Conservation (phyloP, 306 rosid species). For the Delonix regia region DNA sequence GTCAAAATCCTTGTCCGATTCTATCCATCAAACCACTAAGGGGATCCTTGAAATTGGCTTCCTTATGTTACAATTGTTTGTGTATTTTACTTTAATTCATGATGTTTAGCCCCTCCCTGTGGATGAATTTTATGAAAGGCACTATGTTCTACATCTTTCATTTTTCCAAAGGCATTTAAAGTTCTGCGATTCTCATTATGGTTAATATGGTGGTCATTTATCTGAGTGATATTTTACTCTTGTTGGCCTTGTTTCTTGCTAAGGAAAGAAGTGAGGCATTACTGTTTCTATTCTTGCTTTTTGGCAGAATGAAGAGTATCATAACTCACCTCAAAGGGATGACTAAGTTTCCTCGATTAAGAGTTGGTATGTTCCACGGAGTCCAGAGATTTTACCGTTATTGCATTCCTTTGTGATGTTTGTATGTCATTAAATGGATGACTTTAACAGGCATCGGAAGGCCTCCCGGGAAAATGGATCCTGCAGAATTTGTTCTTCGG, state of each 20-base stretch:
- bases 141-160: background rate
- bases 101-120: background rate
- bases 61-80: background rate
- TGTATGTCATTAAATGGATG: slow-evolving; percentile 26
- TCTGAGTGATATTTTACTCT: background rate
- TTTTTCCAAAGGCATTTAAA: background rate
- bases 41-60: background rate
- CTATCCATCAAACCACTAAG: background rate
- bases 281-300: slow-evolving; percentile 29
- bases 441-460: slow-evolving; percentile 52
- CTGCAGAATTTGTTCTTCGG: slow-evolving; percentile 77
- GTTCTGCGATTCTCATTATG: background rate
- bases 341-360: slow-evolving; percentile 75
- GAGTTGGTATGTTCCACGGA: slow-evolving; percentile 59
- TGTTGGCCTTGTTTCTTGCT: slow-evolving; percentile 31
- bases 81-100: background rate
- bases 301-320: slow-evolving; percentile 83
- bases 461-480: slow-evolving; percentile 68
- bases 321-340: slow-evolving; percentile 86
- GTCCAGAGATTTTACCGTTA: slow-evolving; percentile 12
- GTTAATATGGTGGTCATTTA: slow-evolving; percentile 26
- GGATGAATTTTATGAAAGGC: slow-evolving; percentile 18
- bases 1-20: slow-evolving; percentile 15
- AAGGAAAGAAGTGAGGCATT: slow-evolving; percentile 19
- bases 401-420: slow-evolving; percentile 1